Conservation (phyloP, 352 stramenopile species). For the Phytophthora ohioensis region DNA sequence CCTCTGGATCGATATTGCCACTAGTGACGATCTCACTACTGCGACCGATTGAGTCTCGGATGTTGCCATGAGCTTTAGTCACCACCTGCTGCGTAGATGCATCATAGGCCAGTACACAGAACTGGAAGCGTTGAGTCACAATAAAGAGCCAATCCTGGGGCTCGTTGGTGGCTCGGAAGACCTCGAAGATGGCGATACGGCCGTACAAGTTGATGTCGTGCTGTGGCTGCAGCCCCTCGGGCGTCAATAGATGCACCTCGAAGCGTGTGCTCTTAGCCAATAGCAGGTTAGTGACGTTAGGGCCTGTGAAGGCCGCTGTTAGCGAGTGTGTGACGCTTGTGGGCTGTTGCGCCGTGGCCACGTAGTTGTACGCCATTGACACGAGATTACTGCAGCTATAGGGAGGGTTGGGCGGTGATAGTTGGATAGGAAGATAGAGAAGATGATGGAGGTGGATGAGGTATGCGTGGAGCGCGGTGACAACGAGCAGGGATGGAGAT, state of each 20-base stretch:
- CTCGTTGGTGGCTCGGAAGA: constrained; percentile 80
- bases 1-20: constrained; percentile 89
- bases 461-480: not conserved
- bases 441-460: not conserved
- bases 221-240: constrained; percentile 86
- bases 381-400: constrained; percentile 15
- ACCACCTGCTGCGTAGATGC: constrained; percentile 69
- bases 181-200: constrained; percentile 89
- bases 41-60: constrained; percentile 86
- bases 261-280: constrained; percentile 90
- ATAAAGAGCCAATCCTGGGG: constrained; percentile 90
- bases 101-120: constrained; percentile 91
- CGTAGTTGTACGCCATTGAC: constrained; percentile 91
- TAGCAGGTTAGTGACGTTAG: constrained; percentile 91
- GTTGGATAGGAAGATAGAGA: constrained; percentile 12
- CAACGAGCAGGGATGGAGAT: not conserved
- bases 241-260: constrained; percentile 89
- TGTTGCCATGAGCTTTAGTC: constrained; percentile 88
- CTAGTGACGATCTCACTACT: constrained; percentile 91
- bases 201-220: constrained; percentile 90
- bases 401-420: not conserved
- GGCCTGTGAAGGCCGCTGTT: constrained; percentile 90
- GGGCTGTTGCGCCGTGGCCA: constrained; percentile 94
- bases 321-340: constrained; percentile 94
- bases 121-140: constrained; percentile 92